Evolutionary conservation across 2,329 filamentous ascomycete species (phyloP), one percentile per base, ranked within the genome.

Genomic region (Fusarium sambucinum): DNA sequence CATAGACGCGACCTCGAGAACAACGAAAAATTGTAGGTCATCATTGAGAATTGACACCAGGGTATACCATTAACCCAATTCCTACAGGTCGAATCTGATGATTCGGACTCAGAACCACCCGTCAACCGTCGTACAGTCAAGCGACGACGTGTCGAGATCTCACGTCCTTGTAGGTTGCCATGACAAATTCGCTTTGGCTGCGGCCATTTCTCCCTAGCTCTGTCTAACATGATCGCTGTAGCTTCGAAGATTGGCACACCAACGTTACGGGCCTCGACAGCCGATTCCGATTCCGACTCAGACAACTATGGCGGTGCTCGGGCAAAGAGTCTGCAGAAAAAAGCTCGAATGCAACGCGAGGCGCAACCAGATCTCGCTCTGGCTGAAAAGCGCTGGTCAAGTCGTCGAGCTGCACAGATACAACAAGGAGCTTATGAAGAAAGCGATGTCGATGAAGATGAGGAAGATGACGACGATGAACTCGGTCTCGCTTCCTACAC

Each of bases 321-420:
- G 60, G 88, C 87, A 61, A 90, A 89, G 72, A 89, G 84, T 58
- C 80, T 84, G 40, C 89, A 87, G 68, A 96, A 94, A 81, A 94
- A 93, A 77, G 92, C 93, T 64, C 91, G 91, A 56, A 89, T 90
- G 63, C 88, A 92, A 75, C 84, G 90, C 59, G 87, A 93, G 76
- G 86, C 89, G 25, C 87, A 90, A 73, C 86, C 89, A 14, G 86
- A 88, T 40, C 86, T 91, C 10, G 84, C 89, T 7, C 87, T 90
- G 72, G 87, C 88, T 59, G 94, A 97, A 81, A 92, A 97, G 76
- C 91, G 95, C 69, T 97, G 97, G 87, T 97, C 94, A 9, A 96
- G 91, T 55, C 87, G 95, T 63, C 91, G 93, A 67, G 92, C 93
- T 55, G 92, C 92, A 16, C 93, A 93, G 76, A 85, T 89, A 5